Conservation (phyloP, 2,329 filamentous ascomycete species). For the Coleophoma eucalyptorum region DNA sequence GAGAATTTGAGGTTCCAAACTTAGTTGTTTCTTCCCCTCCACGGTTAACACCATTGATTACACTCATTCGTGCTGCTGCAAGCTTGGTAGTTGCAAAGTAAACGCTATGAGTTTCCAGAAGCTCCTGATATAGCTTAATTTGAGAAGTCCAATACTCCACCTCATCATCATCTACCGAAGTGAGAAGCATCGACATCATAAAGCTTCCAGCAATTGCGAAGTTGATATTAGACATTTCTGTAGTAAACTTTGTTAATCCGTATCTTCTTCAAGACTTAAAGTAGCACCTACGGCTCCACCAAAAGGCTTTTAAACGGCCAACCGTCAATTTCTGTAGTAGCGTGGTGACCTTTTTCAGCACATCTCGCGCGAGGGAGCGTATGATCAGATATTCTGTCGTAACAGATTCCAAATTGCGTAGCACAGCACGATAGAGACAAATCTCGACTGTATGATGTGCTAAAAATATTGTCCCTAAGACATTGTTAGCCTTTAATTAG, state of each 20-base stretch:
- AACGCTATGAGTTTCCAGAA: constrained; percentile 1
- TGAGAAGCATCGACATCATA: constrained; percentile 5
- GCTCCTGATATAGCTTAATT: constrained; percentile 1
- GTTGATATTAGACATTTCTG: constrained; percentile 5
- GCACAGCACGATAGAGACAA: constrained; percentile 2
- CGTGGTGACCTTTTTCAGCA: neutral
- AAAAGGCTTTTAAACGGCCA: constrained; percentile 4
- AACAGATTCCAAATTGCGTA: neutral
- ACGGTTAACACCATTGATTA: neutral
- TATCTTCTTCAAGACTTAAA: neutral
- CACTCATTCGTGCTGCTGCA: constrained; percentile 2
- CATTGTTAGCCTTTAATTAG: neutral
- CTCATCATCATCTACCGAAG: constrained; percentile 4
- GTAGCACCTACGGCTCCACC: constrained; percentile 6
- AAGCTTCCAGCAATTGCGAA: constrained; percentile 7
- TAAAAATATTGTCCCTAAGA: constrained; percentile 4
- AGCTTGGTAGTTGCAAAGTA: constrained; percentile 4
- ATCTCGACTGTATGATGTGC: constrained; percentile 5
- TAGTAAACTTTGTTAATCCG: neutral
- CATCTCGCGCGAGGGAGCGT: neutral
- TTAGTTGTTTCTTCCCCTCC: neutral
- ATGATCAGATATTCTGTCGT: neutral
- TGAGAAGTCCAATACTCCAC: constrained; percentile 5
- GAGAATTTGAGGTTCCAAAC: neutral
- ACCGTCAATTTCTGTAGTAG: constrained; percentile 3